Evolutionary conservation across 148 eudicot species (phyloP).

Genomic region (Rhododendron griersonianum): DNA sequence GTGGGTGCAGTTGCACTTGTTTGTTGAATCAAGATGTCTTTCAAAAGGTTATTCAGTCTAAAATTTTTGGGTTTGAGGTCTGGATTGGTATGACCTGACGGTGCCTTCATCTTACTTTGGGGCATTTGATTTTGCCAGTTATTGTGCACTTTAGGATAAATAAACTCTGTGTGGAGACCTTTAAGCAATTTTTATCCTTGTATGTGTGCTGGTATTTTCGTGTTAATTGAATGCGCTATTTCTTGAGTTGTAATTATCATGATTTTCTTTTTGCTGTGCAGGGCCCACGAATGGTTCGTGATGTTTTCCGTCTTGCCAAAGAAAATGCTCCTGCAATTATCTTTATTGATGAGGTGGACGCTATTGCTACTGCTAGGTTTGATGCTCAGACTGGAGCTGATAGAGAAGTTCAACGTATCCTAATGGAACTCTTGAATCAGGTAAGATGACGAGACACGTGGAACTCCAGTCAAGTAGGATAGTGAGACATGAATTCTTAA

Average conservation of each 20-base stretch:
- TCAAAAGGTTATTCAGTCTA: background rate
- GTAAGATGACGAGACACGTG: conserved; percentile 19
- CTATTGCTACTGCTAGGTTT: conserved; percentile 95
- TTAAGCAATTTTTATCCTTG: background rate
- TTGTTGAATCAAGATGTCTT: background rate
- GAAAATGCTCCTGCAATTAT: conserved; percentile 97
- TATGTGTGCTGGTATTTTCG: background rate
- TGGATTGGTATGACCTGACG: background rate
- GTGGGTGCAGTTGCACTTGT: background rate
- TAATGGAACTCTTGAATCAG: conserved; percentile 96
- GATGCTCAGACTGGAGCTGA: conserved; percentile 99
- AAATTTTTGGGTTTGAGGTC: background rate
- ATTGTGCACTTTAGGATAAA: background rate
- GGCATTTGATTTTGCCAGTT: conserved; percentile 2
- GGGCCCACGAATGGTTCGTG: conserved; percentile 98
- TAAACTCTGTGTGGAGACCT: background rate
- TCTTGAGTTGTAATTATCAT: background rate
- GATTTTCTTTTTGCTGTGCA: conserved; percentile 10
- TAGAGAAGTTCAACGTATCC: conserved; percentile 94
- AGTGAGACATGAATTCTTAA: background rate
- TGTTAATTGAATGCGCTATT: background rate
- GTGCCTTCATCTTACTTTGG: background rate
- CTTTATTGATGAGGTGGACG: conserved; percentile 93
- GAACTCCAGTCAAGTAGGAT: background rate
- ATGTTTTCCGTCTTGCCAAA: conserved; percentile 96